Conservation (phyloP, 164 flowering plant species). For the Tinospora cordifolia region DNA sequence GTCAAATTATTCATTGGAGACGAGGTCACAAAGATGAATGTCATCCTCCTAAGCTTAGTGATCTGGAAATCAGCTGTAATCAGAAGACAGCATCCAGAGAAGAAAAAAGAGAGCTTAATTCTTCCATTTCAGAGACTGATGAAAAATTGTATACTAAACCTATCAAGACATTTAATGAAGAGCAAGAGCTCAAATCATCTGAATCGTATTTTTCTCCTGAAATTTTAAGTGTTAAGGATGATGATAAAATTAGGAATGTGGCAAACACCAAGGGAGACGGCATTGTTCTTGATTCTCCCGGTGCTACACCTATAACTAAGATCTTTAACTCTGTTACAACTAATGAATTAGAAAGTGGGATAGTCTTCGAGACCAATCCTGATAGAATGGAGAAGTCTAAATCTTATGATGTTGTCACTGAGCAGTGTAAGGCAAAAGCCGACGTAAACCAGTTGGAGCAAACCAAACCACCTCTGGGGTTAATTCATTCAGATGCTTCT, state of each 20-base stretch:
- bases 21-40: conserved; percentile 81
- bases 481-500: conserved; percentile 24
- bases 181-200: conserved; percentile 17
- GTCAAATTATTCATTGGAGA: conserved; percentile 85
- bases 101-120: conserved; percentile 13
- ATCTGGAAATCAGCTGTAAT: conserved; percentile 17
- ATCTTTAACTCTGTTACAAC: conserved; percentile 16
- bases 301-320: conserved; percentile 24
- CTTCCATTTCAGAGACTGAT: conserved; percentile 15
- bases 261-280: conserved; percentile 17
- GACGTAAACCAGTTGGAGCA: conserved; percentile 2
- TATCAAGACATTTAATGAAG: conserved; percentile 10
- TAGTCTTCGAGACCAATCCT: conserved; percentile 20
- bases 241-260: conserved; percentile 20
- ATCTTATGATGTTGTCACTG: conserved; percentile 15
- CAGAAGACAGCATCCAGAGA: conserved; percentile 7
- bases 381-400: conserved; percentile 18
- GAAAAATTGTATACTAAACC: conserved; percentile 10
- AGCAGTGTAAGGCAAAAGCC: conserved; percentile 12
- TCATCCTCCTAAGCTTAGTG: conserved; percentile 32
- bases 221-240: conserved; percentile 14
- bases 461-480: conserved; percentile 24
- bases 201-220: conserved; percentile 9
- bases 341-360: conserved; percentile 32
- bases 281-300: conserved; percentile 22